Percentiles rank a stretch among this genome's conserved stretches.
Conservation (phyloP, 345 rosid species). For the Brassica carinata region DNA sequence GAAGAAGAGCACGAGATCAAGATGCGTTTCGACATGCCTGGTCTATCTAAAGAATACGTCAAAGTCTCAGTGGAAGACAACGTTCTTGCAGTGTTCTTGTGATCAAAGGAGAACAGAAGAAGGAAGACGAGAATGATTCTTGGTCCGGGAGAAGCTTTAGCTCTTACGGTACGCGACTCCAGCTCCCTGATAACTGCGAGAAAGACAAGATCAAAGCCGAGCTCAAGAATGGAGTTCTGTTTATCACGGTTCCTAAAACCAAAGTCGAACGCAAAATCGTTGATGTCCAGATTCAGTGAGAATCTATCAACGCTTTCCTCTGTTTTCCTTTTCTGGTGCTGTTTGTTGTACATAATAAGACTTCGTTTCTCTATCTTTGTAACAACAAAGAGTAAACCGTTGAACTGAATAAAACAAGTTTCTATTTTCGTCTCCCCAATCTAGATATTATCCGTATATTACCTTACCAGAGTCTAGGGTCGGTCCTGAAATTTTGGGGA, state of each 20-base stretch:
- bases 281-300: slow-evolving; percentile 48
- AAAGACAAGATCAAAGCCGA: slow-evolving; percentile 70
- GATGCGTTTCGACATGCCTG: slow-evolving; percentile 91
- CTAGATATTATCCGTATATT: too few relatives aligned
- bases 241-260: slow-evolving; percentile 61
- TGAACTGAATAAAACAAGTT: neutral
- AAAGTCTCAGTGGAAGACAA: slow-evolving; percentile 69
- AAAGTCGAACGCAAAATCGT: slow-evolving; percentile 60
- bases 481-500: too few relatives aligned
- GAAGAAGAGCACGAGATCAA: slow-evolving; percentile 74
- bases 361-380: neutral
- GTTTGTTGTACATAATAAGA: neutral
- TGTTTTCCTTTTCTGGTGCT: neutral
- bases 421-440: neutral
- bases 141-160: slow-evolving; percentile 53
- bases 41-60: slow-evolving; percentile 74
- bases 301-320: neutral
- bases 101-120: slow-evolving; percentile 65
- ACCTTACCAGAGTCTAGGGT: too few relatives aligned
- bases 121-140: slow-evolving; percentile 50
- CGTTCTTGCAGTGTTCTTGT: slow-evolving; percentile 56
- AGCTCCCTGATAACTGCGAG: slow-evolving; percentile 57
- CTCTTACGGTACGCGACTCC: slow-evolving; percentile 61
- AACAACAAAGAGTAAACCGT: neutral
- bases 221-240: slow-evolving; percentile 75